phyloP scores from a whole-genome alignment of 2,329 filamentous ascomycete genomes.

The Stagonosporopsis chrysanthemi region DNA sequence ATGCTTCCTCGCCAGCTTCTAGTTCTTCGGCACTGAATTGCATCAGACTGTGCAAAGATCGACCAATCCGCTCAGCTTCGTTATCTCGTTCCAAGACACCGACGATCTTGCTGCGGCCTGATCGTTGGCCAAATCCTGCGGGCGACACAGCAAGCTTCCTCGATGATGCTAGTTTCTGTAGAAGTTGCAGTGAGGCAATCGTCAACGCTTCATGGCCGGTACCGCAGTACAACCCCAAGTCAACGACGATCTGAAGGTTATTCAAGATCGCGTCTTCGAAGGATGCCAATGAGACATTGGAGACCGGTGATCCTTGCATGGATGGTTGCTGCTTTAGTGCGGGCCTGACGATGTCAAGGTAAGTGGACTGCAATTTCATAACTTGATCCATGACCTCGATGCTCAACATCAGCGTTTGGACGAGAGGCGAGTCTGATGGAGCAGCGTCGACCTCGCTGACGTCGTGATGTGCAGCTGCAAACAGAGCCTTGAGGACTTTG shows the following conservation, averaged over 20 bases:
- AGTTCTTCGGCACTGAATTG: constrained; percentile 71
- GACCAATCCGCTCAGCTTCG: constrained; percentile 80
- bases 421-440: constrained; percentile 78
- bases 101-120: constrained; percentile 81
- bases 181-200: constrained; percentile 78
- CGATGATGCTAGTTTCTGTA: constrained; percentile 87
- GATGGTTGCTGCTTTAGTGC: constrained; percentile 72
- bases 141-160: constrained; percentile 78
- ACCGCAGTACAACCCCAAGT: constrained; percentile 86
- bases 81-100: constrained; percentile 85
- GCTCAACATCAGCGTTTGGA: constrained; percentile 79
- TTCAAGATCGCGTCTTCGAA: constrained; percentile 92
- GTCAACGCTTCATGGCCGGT: constrained; percentile 83
- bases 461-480: constrained; percentile 80
- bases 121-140: constrained; percentile 66
- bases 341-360: constrained; percentile 85
- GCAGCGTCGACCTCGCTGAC: constrained; percentile 74
- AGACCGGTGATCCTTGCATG: constrained; percentile 67
- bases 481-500: constrained; percentile 80
- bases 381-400: constrained; percentile 84
- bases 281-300: constrained; percentile 79
- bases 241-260: constrained; percentile 78
- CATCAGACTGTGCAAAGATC: constrained; percentile 74
- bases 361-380: constrained; percentile 88
- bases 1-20: constrained; percentile 72